Conservation (phyloP, 208 protist genomes). For the Naegleria gruberi region DNA sequence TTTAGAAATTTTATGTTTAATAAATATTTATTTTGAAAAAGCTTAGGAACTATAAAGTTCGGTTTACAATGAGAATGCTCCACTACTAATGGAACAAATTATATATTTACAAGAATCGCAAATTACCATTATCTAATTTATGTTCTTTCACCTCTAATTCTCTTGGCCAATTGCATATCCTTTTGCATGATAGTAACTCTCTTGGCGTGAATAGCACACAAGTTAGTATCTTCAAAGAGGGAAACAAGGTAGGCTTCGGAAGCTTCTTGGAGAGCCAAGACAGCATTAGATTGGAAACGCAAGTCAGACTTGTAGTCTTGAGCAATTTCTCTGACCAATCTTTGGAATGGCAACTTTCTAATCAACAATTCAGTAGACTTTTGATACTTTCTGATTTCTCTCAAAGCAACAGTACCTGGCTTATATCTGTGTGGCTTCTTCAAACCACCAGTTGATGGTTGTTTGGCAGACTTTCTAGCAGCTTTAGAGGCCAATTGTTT, state of each 20-base stretch:
- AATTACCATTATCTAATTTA: background rate
- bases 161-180: conserved; percentile 34
- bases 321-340: conserved; percentile 69
- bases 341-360: conserved; percentile 70
- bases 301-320: conserved; percentile 60
- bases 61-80: no score
- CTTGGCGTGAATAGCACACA: conserved; percentile 71
- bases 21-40: no score
- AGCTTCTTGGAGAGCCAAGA: conserved; percentile 74
- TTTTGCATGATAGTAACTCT: conserved; percentile 70
- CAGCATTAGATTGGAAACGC: conserved; percentile 69
- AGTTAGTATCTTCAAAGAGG: conserved; percentile 80
- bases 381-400: conserved; percentile 88
- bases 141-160: conserved; percentile 26
- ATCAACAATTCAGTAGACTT: conserved; percentile 74
- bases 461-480: conserved; percentile 76
- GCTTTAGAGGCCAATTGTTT: conserved; percentile 88
- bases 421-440: conserved; percentile 94
- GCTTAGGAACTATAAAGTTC: no score
- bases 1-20: no score
- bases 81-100: background rate
- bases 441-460: conserved; percentile 64
- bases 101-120: background rate
- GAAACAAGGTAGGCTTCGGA: conserved; percentile 76
- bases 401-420: conserved; percentile 92